Percentiles rank a stretch among this genome's conserved stretches.
These are phyloP conservation scores for Gynochthodes officinalis DNA, from an alignment of 257 asterid species.

Conservation along the genomic window DNA sequence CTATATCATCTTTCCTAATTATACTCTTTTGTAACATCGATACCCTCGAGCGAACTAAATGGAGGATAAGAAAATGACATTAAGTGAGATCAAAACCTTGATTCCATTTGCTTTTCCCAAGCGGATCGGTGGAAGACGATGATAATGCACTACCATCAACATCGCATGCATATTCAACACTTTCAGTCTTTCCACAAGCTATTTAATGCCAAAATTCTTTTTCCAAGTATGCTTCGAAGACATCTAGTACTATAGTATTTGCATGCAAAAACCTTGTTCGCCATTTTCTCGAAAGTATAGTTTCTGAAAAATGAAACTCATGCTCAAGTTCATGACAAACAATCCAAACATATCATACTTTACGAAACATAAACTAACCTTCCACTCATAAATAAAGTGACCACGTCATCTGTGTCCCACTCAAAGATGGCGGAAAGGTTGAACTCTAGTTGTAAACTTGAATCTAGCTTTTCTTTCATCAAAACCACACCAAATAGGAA, in stretches of 20 bases:
- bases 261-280: slow-evolving; percentile 89
- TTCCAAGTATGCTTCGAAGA: slow-evolving; percentile 83
- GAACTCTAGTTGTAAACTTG: slow-evolving; percentile 94
- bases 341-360: slow-evolving; percentile 16
- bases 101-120: slow-evolving; percentile 96
- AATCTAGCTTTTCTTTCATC: slow-evolving; percentile 83
- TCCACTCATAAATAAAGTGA: slow-evolving; percentile 96
- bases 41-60: not conserved
- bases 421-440: slow-evolving; percentile 96
- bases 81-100: slow-evolving; percentile 55
- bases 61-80: not conserved
- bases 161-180: slow-evolving; percentile 99
- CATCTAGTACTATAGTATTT: slow-evolving; percentile 87
- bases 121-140: slow-evolving; percentile 76
- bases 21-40: too few species aligned
- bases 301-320: slow-evolving; percentile 54
- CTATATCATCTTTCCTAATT: not conserved
- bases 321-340: slow-evolving; percentile 28
- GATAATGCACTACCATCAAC: slow-evolving; percentile 99
- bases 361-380: slow-evolving; percentile 45
- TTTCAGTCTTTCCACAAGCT: slow-evolving; percentile 91
- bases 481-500: slow-evolving; percentile 95
- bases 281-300: slow-evolving; percentile 98
- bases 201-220: slow-evolving; percentile 99
- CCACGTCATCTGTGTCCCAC: slow-evolving; percentile 85